These are phyloP conservation scores for Clonostachys chloroleuca DNA, from an alignment of 2,329 filamentous ascomycete species.

Conservation along the genomic window DNA sequence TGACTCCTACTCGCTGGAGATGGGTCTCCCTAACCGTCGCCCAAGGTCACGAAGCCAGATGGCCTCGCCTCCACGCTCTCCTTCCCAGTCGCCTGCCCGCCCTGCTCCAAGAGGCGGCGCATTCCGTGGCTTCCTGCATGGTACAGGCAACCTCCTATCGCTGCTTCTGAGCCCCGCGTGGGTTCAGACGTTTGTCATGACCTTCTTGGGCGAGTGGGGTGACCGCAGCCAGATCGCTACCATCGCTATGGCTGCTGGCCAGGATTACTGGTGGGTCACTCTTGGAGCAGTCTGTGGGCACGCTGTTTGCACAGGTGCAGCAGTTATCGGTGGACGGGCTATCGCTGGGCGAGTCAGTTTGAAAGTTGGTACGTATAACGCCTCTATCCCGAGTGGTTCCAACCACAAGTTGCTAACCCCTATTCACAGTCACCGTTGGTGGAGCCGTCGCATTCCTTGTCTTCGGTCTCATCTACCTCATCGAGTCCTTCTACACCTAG, in stretches of 20 bases:
- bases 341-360: conserved; percentile 93
- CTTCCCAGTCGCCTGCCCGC: conserved; percentile 69
- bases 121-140: conserved; percentile 42
- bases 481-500: conserved; percentile 64
- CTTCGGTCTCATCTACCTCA: conserved; percentile 87
- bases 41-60: conserved; percentile 71
- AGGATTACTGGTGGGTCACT: conserved; percentile 99
- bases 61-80: conserved; percentile 74
- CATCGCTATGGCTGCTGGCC: conserved; percentile 96
- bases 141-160: conserved; percentile 81
- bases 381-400: background rate
- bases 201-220: conserved; percentile 96
- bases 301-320: conserved; percentile 82
- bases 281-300: conserved; percentile 84
- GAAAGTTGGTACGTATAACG: conserved; percentile 74
- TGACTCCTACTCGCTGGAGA: conserved; percentile 74
- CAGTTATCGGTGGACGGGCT: conserved; percentile 86
- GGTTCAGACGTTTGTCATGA: conserved; percentile 99
- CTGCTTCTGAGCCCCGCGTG: conserved; percentile 90
- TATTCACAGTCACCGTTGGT: conserved; percentile 77
- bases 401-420: conserved; percentile 11
- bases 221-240: conserved; percentile 97
- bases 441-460: conserved; percentile 86
- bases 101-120: conserved; percentile 39
- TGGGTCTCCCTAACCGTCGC: conserved; percentile 66